Evolutionary conservation across 139 green algal species (phyloP).

Genomic region (Pleodorina starrii): DNA sequence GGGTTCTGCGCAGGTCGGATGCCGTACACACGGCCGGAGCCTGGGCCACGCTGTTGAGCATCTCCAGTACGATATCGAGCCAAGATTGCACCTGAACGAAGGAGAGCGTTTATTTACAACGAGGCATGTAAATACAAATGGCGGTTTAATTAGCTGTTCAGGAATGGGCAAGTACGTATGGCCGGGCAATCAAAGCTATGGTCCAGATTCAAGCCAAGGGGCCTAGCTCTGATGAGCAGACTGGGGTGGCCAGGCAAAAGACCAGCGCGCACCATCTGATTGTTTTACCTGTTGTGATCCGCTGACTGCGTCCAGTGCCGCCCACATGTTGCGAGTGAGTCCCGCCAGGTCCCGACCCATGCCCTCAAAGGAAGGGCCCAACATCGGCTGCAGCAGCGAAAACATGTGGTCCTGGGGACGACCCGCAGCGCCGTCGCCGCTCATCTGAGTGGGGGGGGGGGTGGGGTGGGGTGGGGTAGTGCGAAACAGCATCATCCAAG

Average conservation of each 20-base stretch:
- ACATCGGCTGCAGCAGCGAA: not conserved
- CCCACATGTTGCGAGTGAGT: conserved; percentile 1
- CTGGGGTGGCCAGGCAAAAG: too few relatives aligned
- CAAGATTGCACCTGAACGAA: conserved; percentile 3
- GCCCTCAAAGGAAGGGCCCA: conserved; percentile 33
- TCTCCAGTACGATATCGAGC: not conserved
- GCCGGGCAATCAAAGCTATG: too few relatives aligned
- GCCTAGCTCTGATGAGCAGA: too few relatives aligned
- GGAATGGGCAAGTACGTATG: too few relatives aligned
- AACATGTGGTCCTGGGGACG: not conserved
- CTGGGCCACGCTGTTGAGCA: not conserved
- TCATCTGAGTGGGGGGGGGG: not conserved
- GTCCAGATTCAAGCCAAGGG: too few relatives aligned
- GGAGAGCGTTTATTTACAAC: too few relatives aligned
- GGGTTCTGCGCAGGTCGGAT: not conserved
- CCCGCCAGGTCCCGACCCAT: not conserved
- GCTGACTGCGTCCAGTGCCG: conserved; percentile 9
- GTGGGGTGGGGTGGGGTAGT: too few relatives aligned
- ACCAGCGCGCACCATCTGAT: too few relatives aligned
- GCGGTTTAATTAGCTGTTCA: too few relatives aligned
- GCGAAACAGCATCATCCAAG: too few relatives aligned
- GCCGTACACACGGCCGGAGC: not conserved
- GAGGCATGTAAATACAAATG: too few relatives aligned
- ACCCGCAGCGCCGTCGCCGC: not conserved
- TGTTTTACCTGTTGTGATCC: conserved; percentile 29